phyloP scores from a whole-genome alignment of 306 rosid genomes.

The Vigna hirtella region DNA sequence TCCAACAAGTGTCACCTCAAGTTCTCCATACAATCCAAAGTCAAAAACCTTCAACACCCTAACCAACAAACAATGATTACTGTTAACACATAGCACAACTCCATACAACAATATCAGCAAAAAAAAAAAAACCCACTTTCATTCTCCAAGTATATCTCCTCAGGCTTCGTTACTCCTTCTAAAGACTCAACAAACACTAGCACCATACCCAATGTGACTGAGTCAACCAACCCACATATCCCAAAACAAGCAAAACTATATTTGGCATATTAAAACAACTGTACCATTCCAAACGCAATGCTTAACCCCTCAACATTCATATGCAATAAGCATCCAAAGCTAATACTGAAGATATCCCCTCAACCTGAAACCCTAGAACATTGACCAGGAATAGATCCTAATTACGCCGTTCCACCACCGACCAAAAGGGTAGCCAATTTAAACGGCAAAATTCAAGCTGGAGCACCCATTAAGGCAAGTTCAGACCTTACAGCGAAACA shows the following conservation, averaged over 20 bases:
- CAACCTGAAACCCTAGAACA: constrained; percentile 61
- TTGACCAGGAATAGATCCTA: constrained; percentile 34
- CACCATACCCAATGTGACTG: constrained; percentile 37
- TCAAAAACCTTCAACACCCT: constrained; percentile 24
- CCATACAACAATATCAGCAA: constrained; percentile 38
- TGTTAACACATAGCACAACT: constrained; percentile 37
- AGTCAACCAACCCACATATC: constrained; percentile 55
- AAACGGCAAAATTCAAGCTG: constrained; percentile 46
- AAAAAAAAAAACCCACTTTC: constrained; percentile 10
- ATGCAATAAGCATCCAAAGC: constrained; percentile 38
- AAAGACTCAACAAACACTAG: constrained; percentile 35
- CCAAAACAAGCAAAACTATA: constrained; percentile 39
- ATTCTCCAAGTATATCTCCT: constrained; percentile 15
- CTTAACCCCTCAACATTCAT: constrained; percentile 27
- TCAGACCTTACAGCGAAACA: constrained; percentile 11
- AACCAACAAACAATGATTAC: constrained; percentile 39
- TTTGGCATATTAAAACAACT: constrained; percentile 45
- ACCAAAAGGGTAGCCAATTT: constrained; percentile 3
- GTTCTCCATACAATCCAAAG: constrained; percentile 48
- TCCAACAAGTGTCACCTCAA: constrained; percentile 41
- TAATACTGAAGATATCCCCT: constrained; percentile 41
- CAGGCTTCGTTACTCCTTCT: constrained; percentile 22
- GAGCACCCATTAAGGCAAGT: constrained; percentile 40
- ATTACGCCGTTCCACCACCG: neutral
- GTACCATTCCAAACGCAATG: constrained; percentile 50